Conservation (phyloP, 2,329 filamentous ascomycete species). For the Pseudocercospora cruenta region DNA sequence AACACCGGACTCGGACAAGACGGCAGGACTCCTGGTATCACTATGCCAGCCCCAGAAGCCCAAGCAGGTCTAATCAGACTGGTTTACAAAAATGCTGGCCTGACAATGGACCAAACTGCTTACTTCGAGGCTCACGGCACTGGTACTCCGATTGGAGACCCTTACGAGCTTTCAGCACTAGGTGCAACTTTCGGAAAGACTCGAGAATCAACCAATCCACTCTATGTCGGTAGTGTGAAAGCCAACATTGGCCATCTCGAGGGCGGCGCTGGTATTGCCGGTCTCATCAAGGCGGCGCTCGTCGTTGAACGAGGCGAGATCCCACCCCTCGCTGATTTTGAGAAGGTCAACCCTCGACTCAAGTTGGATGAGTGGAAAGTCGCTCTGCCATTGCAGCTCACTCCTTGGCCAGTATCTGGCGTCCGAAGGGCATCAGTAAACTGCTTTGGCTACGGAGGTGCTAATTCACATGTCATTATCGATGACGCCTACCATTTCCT, state of each 20-base stretch:
- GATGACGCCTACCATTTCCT: conserved; percentile 28
- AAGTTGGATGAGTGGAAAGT: conserved; percentile 26
- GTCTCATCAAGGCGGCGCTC: conserved; percentile 34
- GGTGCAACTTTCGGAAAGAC: conserved; percentile 12
- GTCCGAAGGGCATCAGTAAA: conserved; percentile 26
- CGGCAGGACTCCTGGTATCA: conserved; percentile 37
- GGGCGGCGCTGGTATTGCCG: conserved; percentile 23
- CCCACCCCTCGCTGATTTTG: conserved; percentile 31
- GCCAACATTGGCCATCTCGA: conserved; percentile 25
- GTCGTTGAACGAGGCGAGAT: conserved; percentile 34
- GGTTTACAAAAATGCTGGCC: conserved; percentile 9
- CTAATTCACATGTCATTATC: conserved; percentile 36
- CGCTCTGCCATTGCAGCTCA: conserved; percentile 20
- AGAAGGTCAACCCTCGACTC: conserved; percentile 35
- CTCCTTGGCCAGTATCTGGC: conserved; percentile 37
- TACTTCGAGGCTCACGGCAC: conserved; percentile 29
- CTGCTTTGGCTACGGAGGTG: conserved; percentile 35
- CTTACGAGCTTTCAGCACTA: conserved; percentile 28
- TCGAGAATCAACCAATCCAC: conserved; percentile 3
- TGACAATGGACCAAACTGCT: not conserved
- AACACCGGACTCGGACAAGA: conserved; percentile 43
- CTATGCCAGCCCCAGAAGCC: not conserved
- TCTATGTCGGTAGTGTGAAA: conserved; percentile 30
- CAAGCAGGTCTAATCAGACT: conserved; percentile 10
- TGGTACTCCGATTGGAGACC: conserved; percentile 33